Evolutionary conservation across 768 basidiomycete species (phyloP).

Genomic region (Hericium alpestre): DNA sequence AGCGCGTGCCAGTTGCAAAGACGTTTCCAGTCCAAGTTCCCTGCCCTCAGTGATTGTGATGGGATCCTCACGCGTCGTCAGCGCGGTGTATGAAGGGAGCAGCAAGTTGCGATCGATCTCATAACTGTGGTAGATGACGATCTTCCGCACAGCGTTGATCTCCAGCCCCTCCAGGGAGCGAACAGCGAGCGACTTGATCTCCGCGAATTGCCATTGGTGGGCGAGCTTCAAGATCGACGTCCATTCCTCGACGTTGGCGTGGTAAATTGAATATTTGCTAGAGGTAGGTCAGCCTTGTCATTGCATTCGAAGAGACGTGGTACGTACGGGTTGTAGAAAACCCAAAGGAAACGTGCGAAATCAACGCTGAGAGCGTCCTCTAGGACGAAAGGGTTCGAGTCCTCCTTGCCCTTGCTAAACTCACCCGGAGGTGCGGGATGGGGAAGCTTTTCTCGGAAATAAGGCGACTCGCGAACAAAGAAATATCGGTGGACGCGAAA

Average conservation of each 20-base stretch:
- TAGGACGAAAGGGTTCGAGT: slow-evolving; percentile 20
- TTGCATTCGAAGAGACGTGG: slow-evolving; percentile 19
- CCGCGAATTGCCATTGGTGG: slow-evolving; percentile 41
- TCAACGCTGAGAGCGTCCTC: slow-evolving; percentile 15
- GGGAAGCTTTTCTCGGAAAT: slow-evolving; percentile 25
- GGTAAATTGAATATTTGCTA: slow-evolving; percentile 49
- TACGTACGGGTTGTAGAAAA: slow-evolving; percentile 24
- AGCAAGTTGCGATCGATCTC: slow-evolving; percentile 37
- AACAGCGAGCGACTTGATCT: slow-evolving; percentile 40
- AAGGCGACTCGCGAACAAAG: slow-evolving; percentile 48
- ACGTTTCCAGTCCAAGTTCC: slow-evolving; percentile 46
- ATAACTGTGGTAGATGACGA: slow-evolving; percentile 45
- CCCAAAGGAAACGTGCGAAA: slow-evolving; percentile 20
- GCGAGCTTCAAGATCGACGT: slow-evolving; percentile 40
- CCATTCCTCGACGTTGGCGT: slow-evolving; percentile 43
- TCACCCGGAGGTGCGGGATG: slow-evolving; percentile 11
- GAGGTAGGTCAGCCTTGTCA: neutral
- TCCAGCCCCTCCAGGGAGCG: slow-evolving; percentile 38
- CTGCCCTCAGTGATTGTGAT: slow-evolving; percentile 43
- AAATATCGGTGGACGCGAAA: slow-evolving; percentile 55
- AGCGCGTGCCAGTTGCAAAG: slow-evolving; percentile 39
- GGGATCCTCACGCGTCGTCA: slow-evolving; percentile 41
- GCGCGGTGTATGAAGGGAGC: slow-evolving; percentile 38
- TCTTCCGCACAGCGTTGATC: slow-evolving; percentile 40
- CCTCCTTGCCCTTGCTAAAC: slow-evolving; percentile 17